These are phyloP conservation scores for Lodderomyces orthopsilosis DNA, from an alignment of 1,139 yeast genomes.

Conservation along the genomic window DNA sequence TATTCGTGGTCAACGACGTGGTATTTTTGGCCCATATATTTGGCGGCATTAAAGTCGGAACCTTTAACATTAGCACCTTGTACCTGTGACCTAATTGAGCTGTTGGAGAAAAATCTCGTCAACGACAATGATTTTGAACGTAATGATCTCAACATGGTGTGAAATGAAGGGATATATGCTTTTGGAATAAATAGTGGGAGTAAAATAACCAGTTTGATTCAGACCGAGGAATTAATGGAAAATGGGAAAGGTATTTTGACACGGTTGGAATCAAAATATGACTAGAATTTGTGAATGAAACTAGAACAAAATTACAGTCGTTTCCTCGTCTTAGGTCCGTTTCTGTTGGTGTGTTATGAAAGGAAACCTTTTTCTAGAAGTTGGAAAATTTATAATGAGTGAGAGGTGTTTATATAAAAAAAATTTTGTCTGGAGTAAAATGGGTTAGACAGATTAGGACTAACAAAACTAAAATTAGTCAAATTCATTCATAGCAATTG, in stretches of 20 bases:
- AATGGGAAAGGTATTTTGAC: neutral
- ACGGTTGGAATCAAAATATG: neutral
- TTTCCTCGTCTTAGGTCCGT: neutral
- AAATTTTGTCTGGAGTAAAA: slow-evolving; percentile 1
- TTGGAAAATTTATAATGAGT: neutral
- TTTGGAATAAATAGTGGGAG: neutral
- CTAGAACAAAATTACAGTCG: neutral
- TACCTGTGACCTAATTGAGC: slow-evolving; percentile 32
- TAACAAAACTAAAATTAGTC: neutral
- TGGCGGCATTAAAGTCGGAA: slow-evolving; percentile 46
- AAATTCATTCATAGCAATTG: neutral
- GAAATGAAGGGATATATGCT: neutral
- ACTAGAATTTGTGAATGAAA: neutral
- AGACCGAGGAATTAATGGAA: slow-evolving; percentile 1
- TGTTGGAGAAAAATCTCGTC: slow-evolving; percentile 24
- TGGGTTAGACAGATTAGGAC: neutral
- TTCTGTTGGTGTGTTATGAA: neutral
- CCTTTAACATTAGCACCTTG: slow-evolving; percentile 51
- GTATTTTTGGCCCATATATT: slow-evolving; percentile 69
- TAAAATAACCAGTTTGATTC: neutral
- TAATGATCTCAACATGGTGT: slow-evolving; percentile 14
- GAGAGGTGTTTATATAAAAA: neutral
- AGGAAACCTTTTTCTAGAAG: neutral
- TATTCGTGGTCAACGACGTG: slow-evolving; percentile 95
- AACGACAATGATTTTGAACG: slow-evolving; percentile 6